Conservation (phyloP, 169 alveolate species). For the Eimeria acervulina region DNA sequence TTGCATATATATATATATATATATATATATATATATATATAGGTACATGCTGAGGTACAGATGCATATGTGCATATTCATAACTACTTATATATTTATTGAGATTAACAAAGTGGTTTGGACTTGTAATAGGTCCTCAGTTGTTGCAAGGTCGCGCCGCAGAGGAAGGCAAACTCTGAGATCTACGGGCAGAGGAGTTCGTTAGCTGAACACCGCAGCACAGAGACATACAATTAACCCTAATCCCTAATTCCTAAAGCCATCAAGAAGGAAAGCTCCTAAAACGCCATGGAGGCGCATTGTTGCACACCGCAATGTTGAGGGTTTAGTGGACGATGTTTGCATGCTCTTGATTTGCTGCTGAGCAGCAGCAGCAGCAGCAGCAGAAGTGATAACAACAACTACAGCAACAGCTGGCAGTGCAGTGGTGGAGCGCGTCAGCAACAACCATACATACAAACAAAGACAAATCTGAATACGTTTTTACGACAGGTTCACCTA, state of each 20-base stretch:
- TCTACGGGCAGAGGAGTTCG: background rate
- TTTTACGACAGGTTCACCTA: no score
- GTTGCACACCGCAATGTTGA: background rate
- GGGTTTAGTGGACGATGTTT: background rate
- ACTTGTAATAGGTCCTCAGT: background rate
- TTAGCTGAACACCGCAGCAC: background rate
- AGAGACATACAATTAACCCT: background rate
- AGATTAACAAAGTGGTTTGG: background rate
- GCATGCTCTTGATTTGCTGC: background rate
- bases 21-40: no score
- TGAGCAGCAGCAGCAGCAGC: background rate
- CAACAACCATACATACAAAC: background rate
- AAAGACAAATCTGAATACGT: background rate
- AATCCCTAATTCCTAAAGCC: no score
- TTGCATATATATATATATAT: background rate
- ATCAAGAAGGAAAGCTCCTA: no score
- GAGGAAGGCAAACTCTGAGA: background rate
- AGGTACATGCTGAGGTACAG: background rate
- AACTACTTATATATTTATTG: background rate
- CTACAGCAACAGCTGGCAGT: background rate
- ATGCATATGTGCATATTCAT: background rate
- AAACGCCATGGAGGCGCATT: no score
- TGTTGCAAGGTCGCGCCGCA: background rate
- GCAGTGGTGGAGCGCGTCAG: background rate
- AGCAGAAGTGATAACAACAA: background rate